Evolutionary conservation across 2,329 filamentous ascomycete genomes (phyloP), one percentile per base, ranked within the genome.

Genomic region (Apiospora phragmitis): DNA sequence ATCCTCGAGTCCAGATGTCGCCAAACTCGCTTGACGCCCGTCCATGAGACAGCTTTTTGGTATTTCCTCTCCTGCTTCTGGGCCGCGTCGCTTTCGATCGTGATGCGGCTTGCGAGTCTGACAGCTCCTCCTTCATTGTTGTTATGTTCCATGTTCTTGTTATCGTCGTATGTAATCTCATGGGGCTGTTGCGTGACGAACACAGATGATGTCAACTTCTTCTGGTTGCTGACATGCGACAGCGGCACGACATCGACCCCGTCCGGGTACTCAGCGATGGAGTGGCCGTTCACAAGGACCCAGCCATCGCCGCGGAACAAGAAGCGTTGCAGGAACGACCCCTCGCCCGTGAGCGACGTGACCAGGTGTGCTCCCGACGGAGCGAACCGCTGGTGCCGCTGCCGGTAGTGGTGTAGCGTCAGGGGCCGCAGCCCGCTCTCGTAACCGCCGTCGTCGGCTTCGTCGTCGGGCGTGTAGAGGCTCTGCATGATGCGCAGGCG

Each of bases 271-370:
- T 84, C 80, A 51, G 79, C 81, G 70, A 87, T 79, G 41, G 83
- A 82, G 74, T 84, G 79, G 6, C 85, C 85, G 72, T 85, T 86
- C 59, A 85, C 81, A 6, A 87, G 79, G 4, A 86, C 79, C 85
- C 85, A 87, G 74, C 81, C 79, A 74, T 85, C 83, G 49, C 75
- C 77, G 4, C 69, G 68, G 75, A 86, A 86, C 42, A 79, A 75
- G 71, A 84, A 86, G 8, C 84, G 81, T 74, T 85, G 84, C 72
- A 86, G 80, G 75, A 85, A 86, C 73, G 84, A 85, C 14, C 79
- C 77, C 69, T 85, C 83, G 26, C 85, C 84, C 73, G 84, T 85
- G 11, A 80, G 76, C 35, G 82, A 80, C 0, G 83, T 78, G 24
- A 86, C 80, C 14, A 82, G 75, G 72, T 85, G 83, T 0, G 82